Conservation (phyloP, 2,329 filamentous ascomycete species). For the Aspergillus amoenus region DNA sequence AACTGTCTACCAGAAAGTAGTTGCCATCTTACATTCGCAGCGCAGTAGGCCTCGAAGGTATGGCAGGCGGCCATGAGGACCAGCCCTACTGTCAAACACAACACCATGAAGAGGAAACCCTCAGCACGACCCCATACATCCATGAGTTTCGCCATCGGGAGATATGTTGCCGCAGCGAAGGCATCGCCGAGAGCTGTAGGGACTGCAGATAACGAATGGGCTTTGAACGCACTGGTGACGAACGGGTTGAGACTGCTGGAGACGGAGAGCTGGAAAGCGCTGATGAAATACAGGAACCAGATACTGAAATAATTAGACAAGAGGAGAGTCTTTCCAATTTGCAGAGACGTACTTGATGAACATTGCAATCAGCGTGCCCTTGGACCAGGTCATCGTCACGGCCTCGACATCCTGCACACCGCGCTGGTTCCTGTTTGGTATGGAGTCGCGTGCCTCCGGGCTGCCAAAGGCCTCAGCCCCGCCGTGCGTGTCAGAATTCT, state of each 20-base stretch:
- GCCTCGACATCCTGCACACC: conserved; percentile 49
- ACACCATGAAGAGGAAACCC: conserved; percentile 53
- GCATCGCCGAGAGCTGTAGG: conserved; percentile 55
- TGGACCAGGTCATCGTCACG: conserved; percentile 45
- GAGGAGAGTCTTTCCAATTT: too few species aligned
- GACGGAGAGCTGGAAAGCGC: conserved; percentile 35
- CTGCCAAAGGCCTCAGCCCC: too few species aligned
- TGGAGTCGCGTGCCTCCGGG: too few species aligned
- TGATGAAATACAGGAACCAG: conserved; percentile 39
- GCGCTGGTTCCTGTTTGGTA: conserved; percentile 18
- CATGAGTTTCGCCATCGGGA: conserved; percentile 63
- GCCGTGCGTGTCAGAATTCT: too few species aligned
- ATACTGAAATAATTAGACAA: conserved; percentile 27
- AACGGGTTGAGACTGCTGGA: conserved; percentile 45
- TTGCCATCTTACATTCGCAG: conserved; percentile 45
- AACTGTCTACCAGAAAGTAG: too few species aligned
- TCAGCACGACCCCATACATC: conserved; percentile 63
- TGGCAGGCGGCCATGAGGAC: conserved; percentile 63
- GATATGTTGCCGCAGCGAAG: conserved; percentile 56
- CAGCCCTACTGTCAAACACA: conserved; percentile 49
- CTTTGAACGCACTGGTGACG: conserved; percentile 51
- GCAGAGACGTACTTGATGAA: conserved; percentile 16
- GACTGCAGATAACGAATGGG: conserved; percentile 54
- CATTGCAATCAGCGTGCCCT: conserved; percentile 31
- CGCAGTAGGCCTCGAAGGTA: conserved; percentile 61